phyloP scores from a whole-genome alignment of 169 alveolate species.

The Plasmodium ovale region DNA sequence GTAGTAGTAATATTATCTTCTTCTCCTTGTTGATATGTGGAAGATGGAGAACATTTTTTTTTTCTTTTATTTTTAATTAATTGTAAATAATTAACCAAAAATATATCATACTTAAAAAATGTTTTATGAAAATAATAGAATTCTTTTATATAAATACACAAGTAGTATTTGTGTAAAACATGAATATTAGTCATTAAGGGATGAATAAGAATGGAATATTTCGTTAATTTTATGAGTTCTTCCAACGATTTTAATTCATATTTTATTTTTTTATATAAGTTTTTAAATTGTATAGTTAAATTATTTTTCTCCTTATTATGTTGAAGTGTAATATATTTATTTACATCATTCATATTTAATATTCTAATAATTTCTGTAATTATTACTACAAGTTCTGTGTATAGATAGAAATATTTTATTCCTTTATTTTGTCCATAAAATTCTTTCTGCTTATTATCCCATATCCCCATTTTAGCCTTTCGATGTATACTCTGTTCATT shows the following conservation, averaged over 20 bases:
- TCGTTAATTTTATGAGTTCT: slow-evolving; percentile 20
- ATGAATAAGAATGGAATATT: slow-evolving; percentile 43
- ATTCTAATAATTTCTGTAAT: slow-evolving; percentile 57
- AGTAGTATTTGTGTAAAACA: slow-evolving; percentile 44
- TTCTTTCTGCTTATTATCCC: slow-evolving; percentile 9
- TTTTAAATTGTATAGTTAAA: slow-evolving; percentile 42
- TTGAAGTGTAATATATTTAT: slow-evolving; percentile 53
- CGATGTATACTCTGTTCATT: not conserved
- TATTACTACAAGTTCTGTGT: slow-evolving; percentile 42
- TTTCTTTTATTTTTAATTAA: slow-evolving; percentile 54
- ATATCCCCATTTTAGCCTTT: not conserved
- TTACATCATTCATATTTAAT: slow-evolving; percentile 59
- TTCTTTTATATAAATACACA: slow-evolving; percentile 63
- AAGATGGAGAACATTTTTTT: not conserved
- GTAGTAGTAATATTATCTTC: not conserved
- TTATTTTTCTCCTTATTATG: slow-evolving; percentile 65
- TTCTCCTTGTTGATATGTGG: not conserved
- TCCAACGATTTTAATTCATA: slow-evolving; percentile 30
- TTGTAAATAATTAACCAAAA: slow-evolving; percentile 24
- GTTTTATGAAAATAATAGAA: slow-evolving; percentile 58
- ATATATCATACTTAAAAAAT: slow-evolving; percentile 67
- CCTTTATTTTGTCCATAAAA: not conserved
- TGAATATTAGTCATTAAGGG: slow-evolving; percentile 66
- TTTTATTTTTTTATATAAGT: slow-evolving; percentile 56
- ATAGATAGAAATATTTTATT: slow-evolving; percentile 48